phyloP scores from a whole-genome alignment of 1,284 basidiomycete genomes.

The Xerocomus amazonicus region DNA sequence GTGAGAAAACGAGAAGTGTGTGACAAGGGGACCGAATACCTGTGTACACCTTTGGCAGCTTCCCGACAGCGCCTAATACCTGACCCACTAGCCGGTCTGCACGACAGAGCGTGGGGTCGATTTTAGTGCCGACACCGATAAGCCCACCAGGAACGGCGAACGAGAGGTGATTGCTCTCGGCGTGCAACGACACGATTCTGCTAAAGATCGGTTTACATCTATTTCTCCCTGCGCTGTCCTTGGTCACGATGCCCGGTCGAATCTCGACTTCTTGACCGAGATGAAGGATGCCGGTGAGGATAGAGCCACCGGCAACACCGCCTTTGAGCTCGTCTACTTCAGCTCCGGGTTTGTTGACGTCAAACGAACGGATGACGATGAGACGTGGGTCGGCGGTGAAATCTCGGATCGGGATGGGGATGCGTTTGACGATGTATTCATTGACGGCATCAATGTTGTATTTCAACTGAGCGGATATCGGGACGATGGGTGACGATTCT shows the following conservation, averaged over 20 bases:
- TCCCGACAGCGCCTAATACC: conserved; percentile 91
- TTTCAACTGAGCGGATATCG: conserved; percentile 96
- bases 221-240: conserved; percentile 88
- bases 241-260: conserved; percentile 94
- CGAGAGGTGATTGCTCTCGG: conserved; percentile 91
- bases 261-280: conserved; percentile 97
- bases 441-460: conserved; percentile 99
- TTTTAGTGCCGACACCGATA: conserved; percentile 97
- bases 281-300: conserved; percentile 88
- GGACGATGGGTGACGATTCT: conserved; percentile 94
- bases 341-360: conserved; percentile 98
- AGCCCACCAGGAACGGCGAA: conserved; percentile 97
- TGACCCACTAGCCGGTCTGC: conserved; percentile 97
- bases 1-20: neutral
- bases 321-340: conserved; percentile 97
- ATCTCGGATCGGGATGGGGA: conserved; percentile 91
- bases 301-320: conserved; percentile 96
- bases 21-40: conserved; percentile 47
- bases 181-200: conserved; percentile 86
- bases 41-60: conserved; percentile 90
- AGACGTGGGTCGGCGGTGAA: conserved; percentile 89
- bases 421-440: conserved; percentile 97
- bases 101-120: conserved; percentile 95
- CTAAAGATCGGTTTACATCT: conserved; percentile 94
- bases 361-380: conserved; percentile 99